These are phyloP conservation scores for Microglena sp. DNA, from an alignment of 139 green algal genomes.

Conservation along the genomic window DNA sequence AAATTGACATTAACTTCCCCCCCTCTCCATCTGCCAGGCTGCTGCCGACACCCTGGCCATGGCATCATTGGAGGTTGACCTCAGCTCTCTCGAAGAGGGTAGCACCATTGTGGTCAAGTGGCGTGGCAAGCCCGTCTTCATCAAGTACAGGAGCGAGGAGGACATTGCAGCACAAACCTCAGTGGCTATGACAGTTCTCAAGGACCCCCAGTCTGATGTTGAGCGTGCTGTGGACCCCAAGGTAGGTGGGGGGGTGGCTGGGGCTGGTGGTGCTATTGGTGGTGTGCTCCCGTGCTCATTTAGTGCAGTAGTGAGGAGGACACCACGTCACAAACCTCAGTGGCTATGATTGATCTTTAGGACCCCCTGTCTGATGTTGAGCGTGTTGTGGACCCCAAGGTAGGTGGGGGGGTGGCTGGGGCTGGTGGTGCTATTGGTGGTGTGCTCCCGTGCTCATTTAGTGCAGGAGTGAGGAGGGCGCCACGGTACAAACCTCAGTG, in stretches of 20 bases:
- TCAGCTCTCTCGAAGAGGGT: slow-evolving; percentile 73
- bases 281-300: slow-evolving; percentile 99
- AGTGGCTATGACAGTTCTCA: slow-evolving; percentile 66
- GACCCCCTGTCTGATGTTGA: slow-evolving; percentile 82
- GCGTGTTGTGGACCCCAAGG: slow-evolving; percentile 71
- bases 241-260: slow-evolving; percentile 22
- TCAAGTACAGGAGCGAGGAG: slow-evolving; percentile 72
- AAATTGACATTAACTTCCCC: no score
- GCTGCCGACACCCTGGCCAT: slow-evolving; percentile 89
- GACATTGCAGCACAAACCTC: slow-evolving; percentile 73
- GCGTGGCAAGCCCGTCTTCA: slow-evolving; percentile 99
- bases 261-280: no score
- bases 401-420: no score
- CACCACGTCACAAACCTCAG: slow-evolving; percentile 61
- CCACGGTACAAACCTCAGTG: slow-evolving; percentile 60
- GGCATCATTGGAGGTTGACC: slow-evolving; percentile 90
- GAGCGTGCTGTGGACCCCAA: slow-evolving; percentile 72
- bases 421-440: no score
- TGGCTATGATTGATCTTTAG: slow-evolving; percentile 66
- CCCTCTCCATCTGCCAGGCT: slow-evolving; percentile 39
- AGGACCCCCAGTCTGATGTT: slow-evolving; percentile 82
- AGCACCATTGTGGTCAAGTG: slow-evolving; percentile 96
- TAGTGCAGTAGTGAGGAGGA: slow-evolving; percentile 74
- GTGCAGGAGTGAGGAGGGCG: slow-evolving; percentile 73
- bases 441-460: slow-evolving; percentile 97